phyloP scores from a whole-genome alignment of 2,329 filamentous ascomycete species.

The Xylaria sp. region DNA sequence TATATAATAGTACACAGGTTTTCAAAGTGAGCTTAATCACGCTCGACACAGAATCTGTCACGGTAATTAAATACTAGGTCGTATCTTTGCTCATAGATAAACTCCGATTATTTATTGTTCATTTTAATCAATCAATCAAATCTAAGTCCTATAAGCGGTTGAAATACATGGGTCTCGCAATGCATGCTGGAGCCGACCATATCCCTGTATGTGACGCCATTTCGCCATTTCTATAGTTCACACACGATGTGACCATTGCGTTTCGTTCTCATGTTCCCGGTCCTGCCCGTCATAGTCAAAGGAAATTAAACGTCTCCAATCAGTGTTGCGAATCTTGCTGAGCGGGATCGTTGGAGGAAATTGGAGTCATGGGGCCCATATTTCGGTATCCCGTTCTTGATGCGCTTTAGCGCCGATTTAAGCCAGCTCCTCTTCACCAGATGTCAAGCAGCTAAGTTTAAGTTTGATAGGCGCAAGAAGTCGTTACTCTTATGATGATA shows the following conservation, averaged over 20 bases:
- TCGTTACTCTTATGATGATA: conserved; percentile 42
- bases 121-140: conserved; percentile 39
- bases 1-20: not conserved
- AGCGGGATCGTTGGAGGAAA: not conserved
- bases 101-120: conserved; percentile 33
- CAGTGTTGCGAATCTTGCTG: not conserved
- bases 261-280: conserved; percentile 5
- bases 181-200: conserved; percentile 22
- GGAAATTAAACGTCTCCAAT: conserved; percentile 10
- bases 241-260: conserved; percentile 20
- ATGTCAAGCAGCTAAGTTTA: not conserved
- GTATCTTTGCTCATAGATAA: not conserved
- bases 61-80: not conserved
- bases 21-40: not conserved
- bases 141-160: conserved; percentile 37
- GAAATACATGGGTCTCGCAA: conserved; percentile 34
- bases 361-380: not conserved
- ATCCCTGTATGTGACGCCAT: conserved; percentile 31
- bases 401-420: not conserved
- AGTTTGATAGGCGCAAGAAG: not conserved
- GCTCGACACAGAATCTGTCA: not conserved
- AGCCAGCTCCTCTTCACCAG: not conserved
- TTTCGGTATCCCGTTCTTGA: not conserved
- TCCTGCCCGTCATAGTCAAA: conserved; percentile 13
- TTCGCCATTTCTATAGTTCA: conserved; percentile 32